Percentiles rank a stretch among this genome's conserved stretches.
These are phyloP conservation scores for Eucalyptus regnans DNA, from an alignment of 345 rosid species.

Conservation along the genomic window DNA sequence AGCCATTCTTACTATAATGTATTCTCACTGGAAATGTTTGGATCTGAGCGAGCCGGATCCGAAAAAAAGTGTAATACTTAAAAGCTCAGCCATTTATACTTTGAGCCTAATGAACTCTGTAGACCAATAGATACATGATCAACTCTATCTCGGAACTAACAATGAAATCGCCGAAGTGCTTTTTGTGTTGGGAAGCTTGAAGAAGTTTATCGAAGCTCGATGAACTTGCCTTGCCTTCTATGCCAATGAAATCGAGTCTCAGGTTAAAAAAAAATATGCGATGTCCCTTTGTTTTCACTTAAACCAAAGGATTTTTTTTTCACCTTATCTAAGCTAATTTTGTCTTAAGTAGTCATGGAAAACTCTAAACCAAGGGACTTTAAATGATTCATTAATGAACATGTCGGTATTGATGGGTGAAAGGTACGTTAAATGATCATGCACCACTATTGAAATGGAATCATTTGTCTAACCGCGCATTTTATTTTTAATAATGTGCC, in stretches of 20 bases:
- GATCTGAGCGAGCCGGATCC: neutral
- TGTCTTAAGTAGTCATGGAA: neutral
- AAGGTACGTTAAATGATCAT: neutral
- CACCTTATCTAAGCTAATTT: neutral
- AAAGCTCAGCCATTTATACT: neutral
- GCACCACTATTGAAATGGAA: neutral
- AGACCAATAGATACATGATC: neutral
- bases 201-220: neutral
- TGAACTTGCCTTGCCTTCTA: neutral
- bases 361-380: neutral
- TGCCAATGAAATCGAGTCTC: neutral
- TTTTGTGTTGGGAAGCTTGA: neutral
- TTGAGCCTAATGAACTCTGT: neutral
- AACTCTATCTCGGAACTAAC: neutral
- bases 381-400: neutral
- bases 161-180: neutral
- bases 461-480: neutral
- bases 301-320: neutral
- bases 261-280: neutral
- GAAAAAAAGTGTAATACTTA: too few relatives aligned
- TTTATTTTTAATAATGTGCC: neutral
- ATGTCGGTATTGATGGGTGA: neutral
- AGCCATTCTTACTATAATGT: neutral
- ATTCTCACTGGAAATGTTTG: neutral
- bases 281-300: neutral